Base-by-base conservation (phyloP, 139 green algal genomes). In the Picochlorum sp. region DNA sequence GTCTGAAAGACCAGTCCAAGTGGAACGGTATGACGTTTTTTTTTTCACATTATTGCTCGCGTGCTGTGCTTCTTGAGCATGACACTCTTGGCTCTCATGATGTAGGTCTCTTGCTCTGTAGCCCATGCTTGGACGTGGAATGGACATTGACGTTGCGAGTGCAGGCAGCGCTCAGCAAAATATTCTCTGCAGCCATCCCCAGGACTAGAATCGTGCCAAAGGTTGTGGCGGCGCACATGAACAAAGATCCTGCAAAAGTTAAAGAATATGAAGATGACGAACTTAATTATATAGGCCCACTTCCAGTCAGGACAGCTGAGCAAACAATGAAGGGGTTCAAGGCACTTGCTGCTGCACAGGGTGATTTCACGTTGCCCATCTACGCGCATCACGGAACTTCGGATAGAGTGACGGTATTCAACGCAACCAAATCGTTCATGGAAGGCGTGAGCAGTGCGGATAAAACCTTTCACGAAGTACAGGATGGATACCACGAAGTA, bases 101-200 rank as follows among this genome's bases (percentile, higher is more conserved):
- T 41, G 34, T 8, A 41, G 34, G 34, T 6, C 65, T 90, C 16
- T 44, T 92, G 16, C 44, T 92, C 21, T 76, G 73, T 62, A 84
- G 79, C 4, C 74, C 85, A 3, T 69, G 79, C 10, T 69, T 92
- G 15, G 83, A 87, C 20, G 78, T 91, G 20, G 84, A 89, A 59
- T 90, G 83, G 86, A 88, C 68, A 0, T 59, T 60, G 2, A 38
- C 80, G 13, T 76, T 92, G 9, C 79, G 68, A 68, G 46, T 82
- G 18, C 84, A 90, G 56, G 82, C 86, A 0, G 59, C 67, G 0
- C 18, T 92, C 28, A 79, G 84, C 34, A 63, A 49, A 21, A 16
- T 90, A 49, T 51, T 92, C 49, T 66, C 78, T 4, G 13, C 49
- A 0, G 30, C 90, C 3, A 20, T 86, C 1, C 86, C 86, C 0